A percentile compares a stretch with the other conserved stretches of the same genome.
These are phyloP conservation scores for Biscogniauxia mediterranea DNA, from an alignment of 2,329 filamentous ascomycete species.

Conservation along the genomic window DNA sequence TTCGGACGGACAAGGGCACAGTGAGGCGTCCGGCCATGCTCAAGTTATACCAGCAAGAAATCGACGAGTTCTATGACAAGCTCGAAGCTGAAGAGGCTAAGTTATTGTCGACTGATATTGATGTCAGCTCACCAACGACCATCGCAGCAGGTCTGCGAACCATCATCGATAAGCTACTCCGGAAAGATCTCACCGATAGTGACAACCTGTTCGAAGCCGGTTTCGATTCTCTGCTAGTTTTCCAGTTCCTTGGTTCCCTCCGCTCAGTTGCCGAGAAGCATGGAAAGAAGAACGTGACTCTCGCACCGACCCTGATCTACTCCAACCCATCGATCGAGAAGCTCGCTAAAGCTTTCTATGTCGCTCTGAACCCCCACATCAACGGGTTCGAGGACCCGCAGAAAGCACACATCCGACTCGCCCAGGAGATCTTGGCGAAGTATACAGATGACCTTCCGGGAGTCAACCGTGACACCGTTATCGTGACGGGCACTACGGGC, in stretches of 20 bases:
- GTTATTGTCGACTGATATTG: conserved; percentile 19
- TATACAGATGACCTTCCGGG: conserved; percentile 24
- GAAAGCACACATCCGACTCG: conserved; percentile 19
- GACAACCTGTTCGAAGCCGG: conserved; percentile 29
- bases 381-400: conserved; percentile 11
- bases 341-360: conserved; percentile 33
- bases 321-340: conserved; percentile 34
- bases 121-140: conserved; percentile 13
- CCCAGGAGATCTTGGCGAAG: conserved; percentile 22
- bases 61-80: conserved; percentile 25
- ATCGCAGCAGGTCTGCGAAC: conserved; percentile 17
- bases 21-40: conserved; percentile 25
- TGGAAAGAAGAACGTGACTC: conserved; percentile 19
- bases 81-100: conserved; percentile 23
- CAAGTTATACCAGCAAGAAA: conserved; percentile 24
- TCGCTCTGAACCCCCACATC: conserved; percentile 20
- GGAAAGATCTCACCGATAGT: conserved; percentile 20
- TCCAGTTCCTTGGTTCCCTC: conserved; percentile 36
- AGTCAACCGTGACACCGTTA: conserved; percentile 34
- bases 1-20: conserved; percentile 29
- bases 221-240: conserved; percentile 36
- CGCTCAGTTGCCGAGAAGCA: conserved; percentile 33
- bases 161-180: conserved; percentile 18
- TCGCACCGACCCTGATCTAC: conserved; percentile 39
- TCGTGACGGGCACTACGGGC: conserved; percentile 49